Evolutionary conservation across 1,139 yeast genomes (phyloP).

Genomic region (Magnusiomyces tetraspermus): DNA sequence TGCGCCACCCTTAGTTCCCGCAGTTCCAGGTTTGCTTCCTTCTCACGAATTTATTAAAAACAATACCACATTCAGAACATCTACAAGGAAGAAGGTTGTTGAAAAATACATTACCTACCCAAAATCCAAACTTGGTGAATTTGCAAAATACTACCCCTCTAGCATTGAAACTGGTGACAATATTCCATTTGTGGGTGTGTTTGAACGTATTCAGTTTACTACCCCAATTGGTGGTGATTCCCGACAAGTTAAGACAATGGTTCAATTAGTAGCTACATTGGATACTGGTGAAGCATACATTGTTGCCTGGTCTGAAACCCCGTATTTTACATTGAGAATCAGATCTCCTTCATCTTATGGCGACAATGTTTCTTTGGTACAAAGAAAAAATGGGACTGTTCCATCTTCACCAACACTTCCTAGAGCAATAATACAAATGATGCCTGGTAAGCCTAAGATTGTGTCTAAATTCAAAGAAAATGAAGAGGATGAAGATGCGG

Average conservation of each 20-base stretch:
- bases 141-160: conserved; percentile 10
- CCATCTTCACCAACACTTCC: not conserved
- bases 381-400: not conserved
- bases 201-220: conserved; percentile 15
- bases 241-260: conserved; percentile 10
- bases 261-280: conserved; percentile 12
- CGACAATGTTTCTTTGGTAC: conserved; percentile 7
- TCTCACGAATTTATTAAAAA: conserved; percentile 14
- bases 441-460: not conserved
- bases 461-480: not conserved
- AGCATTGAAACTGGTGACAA: conserved; percentile 4
- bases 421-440: not conserved
- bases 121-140: conserved; percentile 10
- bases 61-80: conserved; percentile 12
- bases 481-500: not conserved
- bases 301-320: conserved; percentile 15
- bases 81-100: conserved; percentile 8
- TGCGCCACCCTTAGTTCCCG: conserved; percentile 13
- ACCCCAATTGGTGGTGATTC: conserved; percentile 15
- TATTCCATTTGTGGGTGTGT: conserved; percentile 13
- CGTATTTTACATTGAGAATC: conserved; percentile 11
- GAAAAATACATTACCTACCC: conserved; percentile 11
- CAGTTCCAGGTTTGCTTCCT: conserved; percentile 14
- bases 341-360: conserved; percentile 13
- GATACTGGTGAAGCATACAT: conserved; percentile 12